These are phyloP conservation scores for Pythium volutum DNA, from an alignment of 352 stramenopile genomes.

Conservation along the genomic window DNA sequence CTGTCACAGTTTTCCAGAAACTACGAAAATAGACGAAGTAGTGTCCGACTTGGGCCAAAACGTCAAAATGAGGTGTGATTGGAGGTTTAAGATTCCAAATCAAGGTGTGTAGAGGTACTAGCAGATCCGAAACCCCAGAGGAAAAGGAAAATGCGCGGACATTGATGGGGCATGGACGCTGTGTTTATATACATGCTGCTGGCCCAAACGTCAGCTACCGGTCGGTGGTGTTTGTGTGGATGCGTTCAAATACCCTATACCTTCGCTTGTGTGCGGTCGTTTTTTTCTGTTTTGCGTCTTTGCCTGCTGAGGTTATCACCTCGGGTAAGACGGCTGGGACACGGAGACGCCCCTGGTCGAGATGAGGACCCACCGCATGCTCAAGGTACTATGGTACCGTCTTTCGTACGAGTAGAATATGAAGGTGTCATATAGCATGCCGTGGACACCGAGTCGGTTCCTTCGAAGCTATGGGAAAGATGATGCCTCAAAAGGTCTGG, in stretches of 20 bases:
- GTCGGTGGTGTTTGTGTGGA: not conserved
- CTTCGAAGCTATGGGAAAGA: not conserved
- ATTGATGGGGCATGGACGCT: not conserved
- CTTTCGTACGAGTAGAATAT: not conserved
- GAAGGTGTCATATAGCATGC: not conserved
- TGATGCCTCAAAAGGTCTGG: not conserved
- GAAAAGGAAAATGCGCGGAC: not conserved
- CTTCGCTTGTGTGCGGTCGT: not conserved
- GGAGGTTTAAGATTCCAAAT: not conserved
- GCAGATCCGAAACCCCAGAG: not conserved
- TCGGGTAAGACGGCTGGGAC: not conserved
- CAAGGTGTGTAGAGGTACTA: not conserved
- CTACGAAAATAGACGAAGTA: conserved; percentile 10
- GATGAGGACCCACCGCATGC: not conserved
- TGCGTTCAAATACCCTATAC: not conserved
- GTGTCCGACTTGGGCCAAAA: not conserved
- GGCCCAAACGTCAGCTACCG: not conserved
- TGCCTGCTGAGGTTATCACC: not conserved
- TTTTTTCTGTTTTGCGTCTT: not conserved
- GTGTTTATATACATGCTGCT: conserved; percentile 8
- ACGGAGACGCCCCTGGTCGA: not conserved
- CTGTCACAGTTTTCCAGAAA: conserved; percentile 8
- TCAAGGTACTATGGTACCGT: not conserved
- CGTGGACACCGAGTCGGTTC: not conserved
- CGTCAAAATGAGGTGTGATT: not conserved